A percentile compares a stretch with the other conserved stretches of the same genome.
Conservation (phyloP, 345 rosid genomes). For the Alliaria petiolata region DNA sequence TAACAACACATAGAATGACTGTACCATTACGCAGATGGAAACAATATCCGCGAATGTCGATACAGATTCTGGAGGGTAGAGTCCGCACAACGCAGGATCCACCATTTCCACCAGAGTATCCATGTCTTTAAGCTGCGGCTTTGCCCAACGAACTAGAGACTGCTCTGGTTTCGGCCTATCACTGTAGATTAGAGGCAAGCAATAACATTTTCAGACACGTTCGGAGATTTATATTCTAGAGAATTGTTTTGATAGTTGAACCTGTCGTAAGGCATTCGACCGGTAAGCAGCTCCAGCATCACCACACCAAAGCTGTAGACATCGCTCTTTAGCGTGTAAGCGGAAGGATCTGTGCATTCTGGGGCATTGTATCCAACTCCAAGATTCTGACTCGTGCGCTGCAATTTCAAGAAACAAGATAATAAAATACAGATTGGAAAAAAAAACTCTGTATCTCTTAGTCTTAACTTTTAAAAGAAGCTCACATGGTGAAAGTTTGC, state of each 20-base stretch:
- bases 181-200: conserved; percentile 31
- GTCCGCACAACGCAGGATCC: conserved; percentile 89
- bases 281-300: conserved; percentile 85
- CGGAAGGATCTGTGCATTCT: conserved; percentile 69
- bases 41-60: conserved; percentile 74
- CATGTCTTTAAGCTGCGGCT: conserved; percentile 65
- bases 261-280: conserved; percentile 84
- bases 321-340: conserved; percentile 84
- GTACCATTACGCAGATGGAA: conserved; percentile 81
- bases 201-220: neutral
- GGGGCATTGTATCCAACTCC: conserved; percentile 95
- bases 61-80: conserved; percentile 77
- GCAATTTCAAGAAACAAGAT: conserved; percentile 7
- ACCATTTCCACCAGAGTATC: conserved; percentile 67
- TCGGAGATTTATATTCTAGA: neutral
- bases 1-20: neutral
- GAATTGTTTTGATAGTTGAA: conserved; percentile 12
- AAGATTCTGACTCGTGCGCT: conserved; percentile 87
- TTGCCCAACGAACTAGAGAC: conserved; percentile 81
- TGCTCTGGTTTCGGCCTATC: conserved; percentile 66
- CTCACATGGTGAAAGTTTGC: conserved; percentile 70
- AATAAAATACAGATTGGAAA: neutral
- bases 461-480: neutral
- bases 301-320: conserved; percentile 94
- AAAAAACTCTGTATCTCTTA: neutral